Base-by-base conservation (phyloP, 768 basidiomycete genomes). In the Floccularia luteovirens region DNA sequence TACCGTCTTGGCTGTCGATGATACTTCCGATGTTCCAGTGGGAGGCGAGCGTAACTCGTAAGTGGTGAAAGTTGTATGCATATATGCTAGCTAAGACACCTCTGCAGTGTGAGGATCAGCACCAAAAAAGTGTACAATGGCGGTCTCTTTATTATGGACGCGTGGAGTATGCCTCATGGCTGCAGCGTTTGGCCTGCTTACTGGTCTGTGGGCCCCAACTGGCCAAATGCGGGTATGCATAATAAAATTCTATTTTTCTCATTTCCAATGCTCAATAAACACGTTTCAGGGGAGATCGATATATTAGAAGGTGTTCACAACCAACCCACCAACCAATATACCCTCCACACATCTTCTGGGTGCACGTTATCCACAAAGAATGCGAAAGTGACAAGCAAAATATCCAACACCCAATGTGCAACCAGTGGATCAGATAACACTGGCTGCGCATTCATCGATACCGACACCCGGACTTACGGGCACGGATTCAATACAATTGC, bases 71-170 rank as follows among this genome's bases (percentile, higher is more conserved):
- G 12, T 36, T 38, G 24, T 40, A 23, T 13, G 20, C 24, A 31
- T n/a, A 47, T 42, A 35, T 46, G 36, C 31, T 44, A 12, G 36
- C n/a, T 27, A 12, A 21, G 20, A 1, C 31, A 31, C 4, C 8
- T 12, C 36, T 32, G 63, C 48, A 84, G 82, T 20, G 72, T 89
- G 25, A 80, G 86, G 36, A 83, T 89, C 45, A 70, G 64, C 39
- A 69, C 79, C 22, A 72, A 75, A 51, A 78, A 82, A 53, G 62
- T 55, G 17, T 88, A 77, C 52, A 72, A 59, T 35, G 57, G 65
- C n/a, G 86, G 86, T 3, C 63, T 89, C 8, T 85, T 89, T 62
- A 77, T 89, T 47, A 70, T 85, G 13, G 86, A 88, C 49, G 74
- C 86, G 41, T 69, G 53, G 37, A 61, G 72, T 1, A 83, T 85